A percentile compares a stretch with the other conserved stretches of the same genome.
phyloP scores from a whole-genome alignment of 805 yeast genomes.

The Middelhovenomyces tepae region DNA sequence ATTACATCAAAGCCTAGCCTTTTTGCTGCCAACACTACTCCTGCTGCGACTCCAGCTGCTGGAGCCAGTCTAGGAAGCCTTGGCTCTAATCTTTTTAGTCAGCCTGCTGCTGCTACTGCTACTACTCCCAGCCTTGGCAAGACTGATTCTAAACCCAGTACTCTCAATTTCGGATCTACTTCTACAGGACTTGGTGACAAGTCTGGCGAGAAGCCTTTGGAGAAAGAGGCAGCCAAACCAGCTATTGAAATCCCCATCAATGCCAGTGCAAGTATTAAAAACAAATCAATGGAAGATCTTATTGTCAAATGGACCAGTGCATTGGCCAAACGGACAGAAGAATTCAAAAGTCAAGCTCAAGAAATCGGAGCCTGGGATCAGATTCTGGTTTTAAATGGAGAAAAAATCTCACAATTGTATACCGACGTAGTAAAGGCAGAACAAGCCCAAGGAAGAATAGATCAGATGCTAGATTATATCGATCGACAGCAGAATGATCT shows the following conservation, averaged over 20 bases:
- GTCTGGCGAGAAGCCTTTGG: conserved; percentile 5
- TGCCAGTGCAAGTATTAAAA: conserved; percentile 51
- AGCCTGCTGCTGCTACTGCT: conserved; percentile 7
- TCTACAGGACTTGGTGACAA: conserved; percentile 8
- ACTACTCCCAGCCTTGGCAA: conserved; percentile 7
- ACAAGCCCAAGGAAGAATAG: conserved; percentile 74
- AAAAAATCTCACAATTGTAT: conserved; percentile 68
- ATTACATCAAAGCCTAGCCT: conserved; percentile 16
- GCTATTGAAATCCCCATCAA: conserved; percentile 46
- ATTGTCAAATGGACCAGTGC: conserved; percentile 91
- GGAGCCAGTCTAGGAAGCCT: conserved; percentile 1
- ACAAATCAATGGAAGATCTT: conserved; percentile 87
- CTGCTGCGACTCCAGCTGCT: conserved; percentile 5
- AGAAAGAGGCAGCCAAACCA: conserved; percentile 14
- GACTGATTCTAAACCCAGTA: conserved; percentile 11
- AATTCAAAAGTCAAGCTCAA: conserved; percentile 66
- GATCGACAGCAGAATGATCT: conserved; percentile 90
- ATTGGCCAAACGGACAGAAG: conserved; percentile 58
- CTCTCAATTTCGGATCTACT: no score
- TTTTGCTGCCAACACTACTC: conserved; percentile 16
- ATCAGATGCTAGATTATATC: conserved; percentile 76
- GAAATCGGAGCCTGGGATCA: conserved; percentile 82
- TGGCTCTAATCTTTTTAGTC: neutral
- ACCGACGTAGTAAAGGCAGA: conserved; percentile 76
- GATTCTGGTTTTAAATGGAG: conserved; percentile 74